Evolutionary conservation across 352 stramenopile genomes (phyloP).

Genomic region (Pythium grandisporangium): DNA sequence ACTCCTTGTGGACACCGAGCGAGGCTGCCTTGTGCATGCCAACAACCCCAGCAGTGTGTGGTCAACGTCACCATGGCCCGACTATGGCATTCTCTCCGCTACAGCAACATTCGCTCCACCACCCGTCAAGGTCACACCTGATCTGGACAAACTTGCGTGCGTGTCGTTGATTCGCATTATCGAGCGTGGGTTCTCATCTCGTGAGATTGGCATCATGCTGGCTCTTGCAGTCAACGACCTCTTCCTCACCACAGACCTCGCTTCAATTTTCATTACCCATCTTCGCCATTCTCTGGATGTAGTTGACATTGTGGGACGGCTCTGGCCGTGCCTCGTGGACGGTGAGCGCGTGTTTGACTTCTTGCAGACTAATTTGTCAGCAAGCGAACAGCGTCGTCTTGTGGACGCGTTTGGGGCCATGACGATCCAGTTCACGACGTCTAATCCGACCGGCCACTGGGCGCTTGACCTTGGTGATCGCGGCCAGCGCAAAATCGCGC

Average conservation of each 20-base stretch:
- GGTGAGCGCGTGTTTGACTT: conserved; percentile 39
- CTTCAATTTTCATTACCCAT: conserved; percentile 28
- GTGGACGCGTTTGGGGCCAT: conserved; percentile 35
- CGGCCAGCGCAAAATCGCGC: conserved; percentile 45
- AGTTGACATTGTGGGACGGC: conserved; percentile 42
- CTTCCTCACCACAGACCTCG: conserved; percentile 30
- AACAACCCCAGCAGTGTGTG: conserved; percentile 4
- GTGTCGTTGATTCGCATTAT: conserved; percentile 34
- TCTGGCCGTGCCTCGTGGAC: conserved; percentile 47
- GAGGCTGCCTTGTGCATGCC: conserved; percentile 20
- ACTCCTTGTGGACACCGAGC: conserved; percentile 22
- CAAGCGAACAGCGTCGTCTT: conserved; percentile 36
- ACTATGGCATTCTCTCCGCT: conserved; percentile 24
- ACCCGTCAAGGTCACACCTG: conserved; percentile 14
- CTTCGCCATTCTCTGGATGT: conserved; percentile 26
- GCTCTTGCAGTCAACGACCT: conserved; percentile 41
- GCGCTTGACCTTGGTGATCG: conserved; percentile 36
- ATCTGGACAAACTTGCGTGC: conserved; percentile 21
- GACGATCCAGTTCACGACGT: conserved; percentile 46
- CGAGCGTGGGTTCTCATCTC: conserved; percentile 35
- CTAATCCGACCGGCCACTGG: conserved; percentile 56
- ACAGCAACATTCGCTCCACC: conserved; percentile 33
- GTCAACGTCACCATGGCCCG: too few relatives aligned
- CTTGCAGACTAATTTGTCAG: conserved; percentile 28
- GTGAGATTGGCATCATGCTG: conserved; percentile 33